Evolutionary conservation across 441 rosid genomes (phyloP).

Genomic region (Mallotus japonicus): DNA sequence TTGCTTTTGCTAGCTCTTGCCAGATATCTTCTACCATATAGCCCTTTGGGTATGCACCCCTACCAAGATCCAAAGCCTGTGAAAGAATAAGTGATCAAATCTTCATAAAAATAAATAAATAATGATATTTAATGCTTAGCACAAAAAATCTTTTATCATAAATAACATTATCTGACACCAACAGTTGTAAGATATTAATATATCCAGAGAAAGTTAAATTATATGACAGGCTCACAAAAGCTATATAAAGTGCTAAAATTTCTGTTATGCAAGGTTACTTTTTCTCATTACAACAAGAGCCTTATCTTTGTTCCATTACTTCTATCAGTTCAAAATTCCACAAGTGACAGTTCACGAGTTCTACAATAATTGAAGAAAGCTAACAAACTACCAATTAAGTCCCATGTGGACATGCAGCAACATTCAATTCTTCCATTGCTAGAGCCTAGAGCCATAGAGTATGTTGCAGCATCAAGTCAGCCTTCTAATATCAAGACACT

Average conservation of each 20-base stretch:
- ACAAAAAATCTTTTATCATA: too few relatives aligned
- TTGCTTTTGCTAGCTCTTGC: constrained; percentile 87
- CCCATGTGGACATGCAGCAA: neutral
- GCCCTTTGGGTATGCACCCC: constrained; percentile 58
- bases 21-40: constrained; percentile 86
- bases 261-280: too few relatives aligned
- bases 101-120: too few relatives aligned
- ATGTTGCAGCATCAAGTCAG: neutral
- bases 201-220: too few relatives aligned
- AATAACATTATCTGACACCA: too few relatives aligned
- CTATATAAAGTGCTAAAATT: too few relatives aligned
- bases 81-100: neutral
- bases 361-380: neutral
- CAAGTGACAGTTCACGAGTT: neutral
- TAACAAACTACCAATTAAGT: neutral
- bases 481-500: neutral
- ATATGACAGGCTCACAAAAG: too few relatives aligned
- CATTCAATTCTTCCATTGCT: neutral
- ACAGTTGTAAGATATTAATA: neutral
- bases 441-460: neutral
- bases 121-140: too few relatives aligned
- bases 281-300: too few relatives aligned
- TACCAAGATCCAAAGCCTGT: constrained; percentile 86
- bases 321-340: neutral
- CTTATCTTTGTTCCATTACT: too few relatives aligned